Conservation (phyloP, 73 alveolate genomes). For the Paramecium octaurelia region DNA sequence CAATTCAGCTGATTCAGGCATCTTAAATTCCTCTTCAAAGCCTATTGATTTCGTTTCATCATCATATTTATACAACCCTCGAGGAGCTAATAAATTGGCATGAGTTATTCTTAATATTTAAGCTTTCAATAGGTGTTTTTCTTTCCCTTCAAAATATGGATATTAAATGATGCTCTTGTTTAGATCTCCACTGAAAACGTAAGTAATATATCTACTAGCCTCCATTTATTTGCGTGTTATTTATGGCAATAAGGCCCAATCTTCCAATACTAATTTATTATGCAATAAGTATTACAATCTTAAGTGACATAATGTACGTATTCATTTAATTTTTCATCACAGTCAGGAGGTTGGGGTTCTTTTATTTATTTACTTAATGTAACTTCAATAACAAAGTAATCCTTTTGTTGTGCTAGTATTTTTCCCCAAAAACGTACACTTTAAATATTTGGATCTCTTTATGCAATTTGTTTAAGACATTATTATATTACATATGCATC, state of each 20-base stretch:
- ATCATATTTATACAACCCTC: constrained; percentile 37
- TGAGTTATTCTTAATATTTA: constrained; percentile 31
- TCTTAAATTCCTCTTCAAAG: constrained; percentile 33
- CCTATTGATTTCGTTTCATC: constrained; percentile 14
- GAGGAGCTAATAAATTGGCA: not conserved
- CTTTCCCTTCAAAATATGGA: constrained; percentile 29
- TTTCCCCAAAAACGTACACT: constrained; percentile 26
- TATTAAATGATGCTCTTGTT: not conserved
- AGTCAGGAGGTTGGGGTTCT: constrained; percentile 17
- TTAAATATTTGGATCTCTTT: not conserved
- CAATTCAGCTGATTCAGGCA: constrained; percentile 44
- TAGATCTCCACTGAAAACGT: not conserved
- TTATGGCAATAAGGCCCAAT: constrained; percentile 25
- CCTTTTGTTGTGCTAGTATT: not conserved
- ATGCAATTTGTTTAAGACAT: constrained; percentile 6
- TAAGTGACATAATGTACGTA: constrained; percentile 22
- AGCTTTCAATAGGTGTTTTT: constrained; percentile 20
- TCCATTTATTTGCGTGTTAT: constrained; percentile 25
- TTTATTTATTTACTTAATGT: not conserved
- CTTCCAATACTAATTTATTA: constrained; percentile 10
- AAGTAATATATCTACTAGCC: not conserved
- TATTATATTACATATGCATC: constrained; percentile 8
- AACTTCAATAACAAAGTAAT: constrained; percentile 39
- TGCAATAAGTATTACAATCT: not conserved
- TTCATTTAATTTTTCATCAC: constrained; percentile 29